Base-by-base conservation (phyloP, 805 yeast species). In the Pichia paraexigua region DNA sequence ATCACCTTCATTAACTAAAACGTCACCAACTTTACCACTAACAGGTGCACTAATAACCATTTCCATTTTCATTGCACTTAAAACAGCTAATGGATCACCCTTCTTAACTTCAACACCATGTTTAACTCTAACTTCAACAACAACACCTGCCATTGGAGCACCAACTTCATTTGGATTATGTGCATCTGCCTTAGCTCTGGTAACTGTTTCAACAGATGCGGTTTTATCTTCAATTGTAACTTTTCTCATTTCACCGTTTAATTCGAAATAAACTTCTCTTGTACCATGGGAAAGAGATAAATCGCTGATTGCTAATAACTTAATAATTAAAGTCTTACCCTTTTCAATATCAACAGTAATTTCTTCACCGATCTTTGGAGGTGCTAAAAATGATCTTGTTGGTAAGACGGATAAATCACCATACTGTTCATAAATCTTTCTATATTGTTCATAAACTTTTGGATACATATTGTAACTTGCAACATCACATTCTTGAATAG, bases 91-190 rank as follows among this genome's bases (percentile, higher is more conserved):
- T 35, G 97, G 91, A 67, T 92, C 96, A 59, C 99, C 99, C 80
- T 92, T 92, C 80, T 88, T 89, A 58, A 94, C 96, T 58, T 85
- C 85, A 49, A 83, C 78, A 55, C 95, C 96, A 60, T 81, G 80
- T 75, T 89, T 87, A 57, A 90, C 89, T 66, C 95, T 87, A 50
- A 91, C 87, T 72, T 94, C 99, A 58, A 92, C 88, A 56, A 92
- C 88, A 58, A 91, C 97, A 75, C 99, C 99, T 42, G 98, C 95
- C 98, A 92, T 92, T 71, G 99, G 99, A 7, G 99, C 95, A 61
- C 98, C 98, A 56, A 94, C 84, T 61, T 94, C 97, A 65, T 83
- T 85, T 54, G 95, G 88, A 69, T 88, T 87, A 65, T 81, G 83
- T 18, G 85, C 76, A 60, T 86, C 89, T 51, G 97, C 98, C 78